These are phyloP conservation scores for Hura crepitans DNA, from an alignment of 441 rosid species.

Conservation along the genomic window DNA sequence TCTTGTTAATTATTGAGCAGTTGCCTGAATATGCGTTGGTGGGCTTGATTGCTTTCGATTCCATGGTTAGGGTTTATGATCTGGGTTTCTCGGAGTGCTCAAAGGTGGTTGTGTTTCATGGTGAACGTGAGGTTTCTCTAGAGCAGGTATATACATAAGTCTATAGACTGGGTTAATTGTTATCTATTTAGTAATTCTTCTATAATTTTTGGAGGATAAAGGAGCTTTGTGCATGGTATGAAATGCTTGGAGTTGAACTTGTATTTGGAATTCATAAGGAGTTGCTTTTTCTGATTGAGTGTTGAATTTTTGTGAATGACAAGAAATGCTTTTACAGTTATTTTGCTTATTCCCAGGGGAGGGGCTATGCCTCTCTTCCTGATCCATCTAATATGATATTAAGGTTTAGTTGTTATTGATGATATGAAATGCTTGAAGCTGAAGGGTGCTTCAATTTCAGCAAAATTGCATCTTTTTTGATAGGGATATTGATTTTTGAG, in stretches of 20 bases:
- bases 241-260: not conserved
- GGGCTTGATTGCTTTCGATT: slow-evolving; percentile 65
- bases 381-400: too few species aligned
- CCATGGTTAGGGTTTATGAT: slow-evolving; percentile 82
- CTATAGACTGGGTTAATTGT: not conserved
- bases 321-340: too few species aligned
- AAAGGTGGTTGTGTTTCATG: slow-evolving; percentile 63
- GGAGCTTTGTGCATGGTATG: not conserved
- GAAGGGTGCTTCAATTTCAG: not conserved
- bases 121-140: slow-evolving; percentile 60
- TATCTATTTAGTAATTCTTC: not conserved
- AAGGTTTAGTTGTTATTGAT: too few species aligned
- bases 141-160: slow-evolving; percentile 50
- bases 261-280: not conserved
- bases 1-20: slow-evolving; percentile 65
- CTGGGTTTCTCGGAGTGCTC: slow-evolving; percentile 66
- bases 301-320: too few species aligned
- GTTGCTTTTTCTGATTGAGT: not conserved
- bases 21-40: slow-evolving; percentile 72
- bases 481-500: not conserved
- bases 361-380: too few species aligned
- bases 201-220: not conserved
- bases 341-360: too few species aligned
- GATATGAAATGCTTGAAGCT: too few species aligned
- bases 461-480: too few species aligned